Base-by-base conservation (phyloP, 176 grass and related monocot genomes). In the Luzula sylvatica region DNA sequence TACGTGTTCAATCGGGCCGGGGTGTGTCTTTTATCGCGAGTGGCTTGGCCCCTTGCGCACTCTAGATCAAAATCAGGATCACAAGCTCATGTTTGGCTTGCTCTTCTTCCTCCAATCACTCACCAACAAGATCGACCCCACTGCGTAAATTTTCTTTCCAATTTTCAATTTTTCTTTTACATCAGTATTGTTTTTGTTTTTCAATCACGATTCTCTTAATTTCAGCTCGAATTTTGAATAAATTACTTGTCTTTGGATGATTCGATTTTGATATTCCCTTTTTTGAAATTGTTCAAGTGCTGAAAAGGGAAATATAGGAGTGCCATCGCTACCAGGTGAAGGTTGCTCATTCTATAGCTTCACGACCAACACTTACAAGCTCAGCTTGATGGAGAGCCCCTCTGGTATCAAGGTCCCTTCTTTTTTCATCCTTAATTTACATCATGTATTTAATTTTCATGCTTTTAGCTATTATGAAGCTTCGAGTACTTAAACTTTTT, bases 31-130 rank as follows among this genome's bases (percentile, higher is more conserved):
- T n/a, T 86, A 96, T 78, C 77, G 84, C 54, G 90, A 96, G 81
- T 96, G 92, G 85, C 74, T 82, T 65, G 80, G 85, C 14, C 71
- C 78, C 30, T 68, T 86, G 23, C 84, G 74, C 71, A 96, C 84
- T 70, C 76, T 86, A 27, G 71, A 85, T 63, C 70, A 43, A 25
- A 70, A 71, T 41, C 81, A 96, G 81, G 90, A 89, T 53, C 84
- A 89, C 38, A 96, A 86, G 70, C 90, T 96, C 77, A 86, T 96
- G 90, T 82, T 96, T 77, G 84, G 90, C 0, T 75, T 96, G 66
- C 90, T 96, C 55, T 96, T 82, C 80, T 89, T 84, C 21, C 84
- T 89, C 14, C 84, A 80, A 5, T 96, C 84, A 6, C 89, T 96
- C 71, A 96, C 90, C 30, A 44, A 73, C 64, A 96, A 89, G 77